These are phyloP conservation scores for Scheffersomyces amazonensis DNA, from an alignment of 805 yeast genomes.

Conservation along the genomic window DNA sequence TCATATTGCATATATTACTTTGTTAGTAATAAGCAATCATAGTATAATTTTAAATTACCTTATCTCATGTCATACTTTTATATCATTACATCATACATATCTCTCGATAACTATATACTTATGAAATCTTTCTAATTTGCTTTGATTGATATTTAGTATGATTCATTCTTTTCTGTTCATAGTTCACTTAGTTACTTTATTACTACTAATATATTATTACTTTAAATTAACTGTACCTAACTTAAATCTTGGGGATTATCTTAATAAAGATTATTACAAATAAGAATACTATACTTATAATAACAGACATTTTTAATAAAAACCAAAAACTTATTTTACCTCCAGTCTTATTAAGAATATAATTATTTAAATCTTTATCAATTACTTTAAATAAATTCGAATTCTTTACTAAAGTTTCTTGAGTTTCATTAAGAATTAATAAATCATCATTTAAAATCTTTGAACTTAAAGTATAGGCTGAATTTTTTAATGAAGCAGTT, in stretches of 20 bases:
- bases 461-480: conserved; percentile 42
- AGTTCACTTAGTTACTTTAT: no score
- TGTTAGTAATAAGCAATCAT: no score
- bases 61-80: no score
- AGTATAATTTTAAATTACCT: no score
- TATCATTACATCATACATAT: no score
- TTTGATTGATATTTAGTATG: no score
- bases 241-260: conserved; percentile 33
- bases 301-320: conserved; percentile 27
- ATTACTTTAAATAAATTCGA: conserved; percentile 26
- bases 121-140: no score
- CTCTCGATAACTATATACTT: no score
- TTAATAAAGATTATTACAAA: conserved; percentile 31
- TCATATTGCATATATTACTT: no score
- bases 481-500: conserved; percentile 45
- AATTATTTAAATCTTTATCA: conserved; percentile 35
- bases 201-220: no score
- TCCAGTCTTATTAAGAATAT: conserved; percentile 37
- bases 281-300: conserved; percentile 23
- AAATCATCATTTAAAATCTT: conserved; percentile 33
- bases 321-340: conserved; percentile 39
- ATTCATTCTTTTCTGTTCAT: no score
- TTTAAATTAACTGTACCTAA: no score
- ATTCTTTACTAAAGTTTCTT: conserved; percentile 31
- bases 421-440: conserved; percentile 28